Evolutionary conservation across 768 basidiomycete species (phyloP).

Genomic region (Boletus rufocinnamomeus): DNA sequence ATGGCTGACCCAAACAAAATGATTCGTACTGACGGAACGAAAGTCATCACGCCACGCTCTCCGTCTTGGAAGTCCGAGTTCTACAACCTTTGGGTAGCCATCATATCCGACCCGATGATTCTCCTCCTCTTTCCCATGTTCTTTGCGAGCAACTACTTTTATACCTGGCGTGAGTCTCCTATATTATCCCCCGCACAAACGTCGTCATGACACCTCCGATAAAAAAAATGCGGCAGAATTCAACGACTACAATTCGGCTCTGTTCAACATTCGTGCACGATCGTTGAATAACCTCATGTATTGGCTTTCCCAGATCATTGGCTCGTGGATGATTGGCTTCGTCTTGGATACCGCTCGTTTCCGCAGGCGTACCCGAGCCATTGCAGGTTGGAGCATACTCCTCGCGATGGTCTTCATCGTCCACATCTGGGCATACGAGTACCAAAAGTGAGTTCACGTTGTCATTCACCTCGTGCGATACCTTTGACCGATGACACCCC

Average conservation of each 20-base stretch:
- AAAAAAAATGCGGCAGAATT: conserved; percentile 49
- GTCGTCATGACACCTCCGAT: not conserved
- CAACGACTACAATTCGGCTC: conserved; percentile 71
- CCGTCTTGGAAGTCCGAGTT: conserved; percentile 77
- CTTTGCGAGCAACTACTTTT: conserved; percentile 80
- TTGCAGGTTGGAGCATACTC: conserved; percentile 62
- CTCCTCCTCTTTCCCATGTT: conserved; percentile 82
- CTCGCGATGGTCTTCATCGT: conserved; percentile 63
- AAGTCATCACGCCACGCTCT: conserved; percentile 59
- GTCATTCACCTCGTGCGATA: not conserved
- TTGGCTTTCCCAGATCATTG: conserved; percentile 75
- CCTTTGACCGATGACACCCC: not conserved
- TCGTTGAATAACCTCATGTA: conserved; percentile 79
- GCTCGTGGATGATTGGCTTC: conserved; percentile 66
- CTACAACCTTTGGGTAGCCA: conserved; percentile 62
- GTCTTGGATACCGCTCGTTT: conserved; percentile 59
- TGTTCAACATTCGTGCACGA: conserved; percentile 77
- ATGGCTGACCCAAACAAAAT: conserved; percentile 75
- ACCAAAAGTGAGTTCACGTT: conserved; percentile 54
- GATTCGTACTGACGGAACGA: conserved; percentile 72
- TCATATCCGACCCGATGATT: conserved; percentile 70
- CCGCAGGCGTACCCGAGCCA: conserved; percentile 65
- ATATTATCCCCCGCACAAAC: not conserved
- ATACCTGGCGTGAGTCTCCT: conserved; percentile 64
- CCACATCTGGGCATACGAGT: conserved; percentile 75